Percentiles rank a stretch among this genome's conserved stretches.
These are phyloP conservation scores for Mastigamoeba balamuthi DNA, from an alignment of 78 protist species.

Conservation along the genomic window DNA sequence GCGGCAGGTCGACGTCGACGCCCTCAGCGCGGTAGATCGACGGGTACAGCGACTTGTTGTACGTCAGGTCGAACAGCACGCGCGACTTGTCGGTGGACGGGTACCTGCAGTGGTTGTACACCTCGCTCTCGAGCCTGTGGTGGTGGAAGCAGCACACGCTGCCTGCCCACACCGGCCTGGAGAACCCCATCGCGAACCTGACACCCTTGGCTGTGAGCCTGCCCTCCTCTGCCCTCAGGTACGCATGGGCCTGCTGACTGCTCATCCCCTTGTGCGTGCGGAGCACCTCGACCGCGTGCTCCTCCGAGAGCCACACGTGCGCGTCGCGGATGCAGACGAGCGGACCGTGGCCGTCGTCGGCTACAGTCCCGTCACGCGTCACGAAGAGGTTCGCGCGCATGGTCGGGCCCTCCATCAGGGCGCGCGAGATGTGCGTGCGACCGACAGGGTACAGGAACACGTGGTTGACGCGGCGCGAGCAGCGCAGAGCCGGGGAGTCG, in stretches of 20 bases:
- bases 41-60: conserved; percentile 41
- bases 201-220: conserved; percentile 12
- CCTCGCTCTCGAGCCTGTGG: conserved; percentile 9
- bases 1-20: conserved; percentile 13
- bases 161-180: conserved; percentile 17
- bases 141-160: conserved; percentile 31
- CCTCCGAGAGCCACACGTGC: conserved; percentile 5
- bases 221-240: not conserved
- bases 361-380: conserved; percentile 25
- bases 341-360: not conserved
- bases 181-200: conserved; percentile 10
- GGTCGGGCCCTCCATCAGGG: conserved; percentile 35
- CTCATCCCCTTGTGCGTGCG: not conserved
- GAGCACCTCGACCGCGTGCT: not conserved
- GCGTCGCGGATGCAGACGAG: conserved; percentile 21
- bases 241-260: not conserved
- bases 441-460: conserved; percentile 32
- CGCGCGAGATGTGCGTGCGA: conserved; percentile 23
- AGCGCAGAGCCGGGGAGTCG: not conserved
- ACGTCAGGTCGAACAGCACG: conserved; percentile 38
- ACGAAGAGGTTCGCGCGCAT: conserved; percentile 28
- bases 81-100: conserved; percentile 46
- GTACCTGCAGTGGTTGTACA: conserved; percentile 16
- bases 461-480: conserved; percentile 13
- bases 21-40: conserved; percentile 12